A percentile compares a stretch with the other conserved stretches of the same genome.
Conservation (phyloP, 106 monocot species). For the Iris macrosiphon region DNA sequence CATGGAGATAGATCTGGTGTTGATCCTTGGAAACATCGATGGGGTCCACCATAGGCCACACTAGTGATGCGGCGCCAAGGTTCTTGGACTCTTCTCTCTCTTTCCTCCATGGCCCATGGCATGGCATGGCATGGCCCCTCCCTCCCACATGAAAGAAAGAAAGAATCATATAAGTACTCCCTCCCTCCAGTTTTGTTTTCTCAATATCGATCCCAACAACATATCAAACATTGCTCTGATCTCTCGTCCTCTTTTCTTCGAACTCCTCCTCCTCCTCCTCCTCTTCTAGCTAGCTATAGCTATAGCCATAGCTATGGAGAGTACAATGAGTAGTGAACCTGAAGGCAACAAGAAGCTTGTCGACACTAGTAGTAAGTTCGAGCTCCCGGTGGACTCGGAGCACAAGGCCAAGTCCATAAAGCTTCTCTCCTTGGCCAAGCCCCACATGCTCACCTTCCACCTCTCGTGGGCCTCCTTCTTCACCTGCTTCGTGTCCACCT, state of each 20-base stretch:
- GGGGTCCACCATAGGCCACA: neutral
- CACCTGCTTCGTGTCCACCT: constrained; percentile 34
- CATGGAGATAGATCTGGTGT: too few relatives aligned
- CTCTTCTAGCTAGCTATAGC: neutral
- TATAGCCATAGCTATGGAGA: neutral
- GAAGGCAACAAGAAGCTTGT: neutral
- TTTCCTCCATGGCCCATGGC: neutral
- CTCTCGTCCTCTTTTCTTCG: too few relatives aligned
- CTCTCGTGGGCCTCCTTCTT: constrained; percentile 38
- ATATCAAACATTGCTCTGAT: neutral
- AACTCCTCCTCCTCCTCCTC: too few relatives aligned
- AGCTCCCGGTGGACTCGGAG: constrained; percentile 40
- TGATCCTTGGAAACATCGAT: constrained; percentile 9
- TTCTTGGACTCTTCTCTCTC: neutral
- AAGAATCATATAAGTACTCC: constrained; percentile 1
- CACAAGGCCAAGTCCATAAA: constrained; percentile 37
- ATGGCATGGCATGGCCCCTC: neutral
- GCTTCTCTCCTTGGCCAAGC: constrained; percentile 18
- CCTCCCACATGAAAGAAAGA: too few relatives aligned
- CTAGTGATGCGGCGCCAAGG: constrained; percentile 5
- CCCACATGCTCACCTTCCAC: constrained; percentile 40
- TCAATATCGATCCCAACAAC: neutral
- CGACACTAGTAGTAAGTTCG: constrained; percentile 23
- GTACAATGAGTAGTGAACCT: neutral
- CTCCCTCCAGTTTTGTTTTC: neutral